These are phyloP conservation scores for Cubamyces sp. DNA, from an alignment of 768 basidiomycete species.

Conservation along the genomic window DNA sequence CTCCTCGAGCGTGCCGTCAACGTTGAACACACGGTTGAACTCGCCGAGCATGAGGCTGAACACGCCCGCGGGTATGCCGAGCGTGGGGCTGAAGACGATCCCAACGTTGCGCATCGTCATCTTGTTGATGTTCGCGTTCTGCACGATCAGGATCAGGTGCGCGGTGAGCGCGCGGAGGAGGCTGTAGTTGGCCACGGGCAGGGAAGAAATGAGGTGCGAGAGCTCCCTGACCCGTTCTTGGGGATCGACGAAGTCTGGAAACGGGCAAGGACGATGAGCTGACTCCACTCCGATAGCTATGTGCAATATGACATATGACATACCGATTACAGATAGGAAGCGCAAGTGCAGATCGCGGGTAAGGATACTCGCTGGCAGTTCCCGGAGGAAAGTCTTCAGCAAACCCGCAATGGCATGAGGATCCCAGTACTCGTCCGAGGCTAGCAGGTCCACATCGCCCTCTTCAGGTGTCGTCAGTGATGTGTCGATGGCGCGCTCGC, in stretches of 20 bases:
- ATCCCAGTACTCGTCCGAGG: conserved; percentile 93
- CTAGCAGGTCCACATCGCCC: conserved; percentile 92
- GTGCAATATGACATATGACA: conserved; percentile 35
- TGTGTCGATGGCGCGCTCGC: not conserved
- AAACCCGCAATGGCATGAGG: conserved; percentile 96
- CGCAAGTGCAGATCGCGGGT: conserved; percentile 89
- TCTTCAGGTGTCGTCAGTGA: conserved; percentile 50
- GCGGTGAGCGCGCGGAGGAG: conserved; percentile 92
- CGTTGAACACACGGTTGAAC: conserved; percentile 93
- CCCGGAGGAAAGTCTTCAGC: conserved; percentile 91
- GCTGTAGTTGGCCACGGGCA: conserved; percentile 93
- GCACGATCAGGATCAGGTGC: conserved; percentile 93
- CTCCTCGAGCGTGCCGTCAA: conserved; percentile 51
- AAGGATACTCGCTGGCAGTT: conserved; percentile 89
- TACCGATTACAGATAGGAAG: conserved; percentile 93
- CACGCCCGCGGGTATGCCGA: conserved; percentile 97
- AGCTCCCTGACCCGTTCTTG: conserved; percentile 89
- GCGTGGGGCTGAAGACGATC: conserved; percentile 96
- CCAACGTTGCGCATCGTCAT: conserved; percentile 99
- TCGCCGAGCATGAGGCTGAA: conserved; percentile 94
- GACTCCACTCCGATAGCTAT: conserved; percentile 10
- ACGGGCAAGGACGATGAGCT: not conserved
- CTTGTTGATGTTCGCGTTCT: conserved; percentile 89
- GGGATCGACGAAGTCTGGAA: conserved; percentile 82
- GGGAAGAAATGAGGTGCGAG: conserved; percentile 78